Conservation (phyloP, 495 filamentous ascomycete species). For the Sordaria brevicollis region DNA sequence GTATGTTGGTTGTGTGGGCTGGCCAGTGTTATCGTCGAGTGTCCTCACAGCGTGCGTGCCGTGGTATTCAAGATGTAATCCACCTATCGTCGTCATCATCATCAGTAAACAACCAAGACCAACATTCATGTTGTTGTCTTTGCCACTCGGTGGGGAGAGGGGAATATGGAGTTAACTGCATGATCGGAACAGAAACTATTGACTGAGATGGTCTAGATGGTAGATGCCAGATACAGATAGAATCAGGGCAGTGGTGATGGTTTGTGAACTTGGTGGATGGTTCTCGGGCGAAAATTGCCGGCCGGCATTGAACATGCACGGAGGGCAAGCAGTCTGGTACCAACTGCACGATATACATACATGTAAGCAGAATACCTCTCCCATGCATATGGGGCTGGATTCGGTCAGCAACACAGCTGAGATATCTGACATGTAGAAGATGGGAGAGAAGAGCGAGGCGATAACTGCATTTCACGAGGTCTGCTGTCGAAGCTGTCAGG, state of each 20-base stretch:
- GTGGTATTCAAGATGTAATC: too few species aligned
- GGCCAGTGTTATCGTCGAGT: background rate
- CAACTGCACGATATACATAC: too few species aligned
- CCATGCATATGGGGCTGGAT: background rate
- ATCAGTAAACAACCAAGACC: background rate
- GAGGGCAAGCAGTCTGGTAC: background rate
- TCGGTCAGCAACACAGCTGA: background rate
- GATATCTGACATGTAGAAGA: background rate
- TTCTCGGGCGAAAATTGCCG: background rate
- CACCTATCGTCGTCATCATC: background rate
- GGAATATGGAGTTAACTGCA: background rate
- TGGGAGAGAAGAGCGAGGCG: background rate
- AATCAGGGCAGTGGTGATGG: background rate
- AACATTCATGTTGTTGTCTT: background rate
- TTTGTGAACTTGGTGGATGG: background rate
- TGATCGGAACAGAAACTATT: background rate
- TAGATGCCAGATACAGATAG: background rate
- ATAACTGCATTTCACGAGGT: background rate
- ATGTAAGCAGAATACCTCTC: background rate
- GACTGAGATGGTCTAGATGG: too few species aligned
- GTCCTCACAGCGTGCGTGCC: background rate
- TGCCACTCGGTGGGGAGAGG: background rate
- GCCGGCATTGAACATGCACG: background rate
- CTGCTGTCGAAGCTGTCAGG: background rate
- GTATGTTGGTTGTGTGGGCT: background rate